A percentile compares a stretch with the other conserved stretches of the same genome.
Conservation (phyloP, 306 rosid genomes). For the Quercus mongolica region DNA sequence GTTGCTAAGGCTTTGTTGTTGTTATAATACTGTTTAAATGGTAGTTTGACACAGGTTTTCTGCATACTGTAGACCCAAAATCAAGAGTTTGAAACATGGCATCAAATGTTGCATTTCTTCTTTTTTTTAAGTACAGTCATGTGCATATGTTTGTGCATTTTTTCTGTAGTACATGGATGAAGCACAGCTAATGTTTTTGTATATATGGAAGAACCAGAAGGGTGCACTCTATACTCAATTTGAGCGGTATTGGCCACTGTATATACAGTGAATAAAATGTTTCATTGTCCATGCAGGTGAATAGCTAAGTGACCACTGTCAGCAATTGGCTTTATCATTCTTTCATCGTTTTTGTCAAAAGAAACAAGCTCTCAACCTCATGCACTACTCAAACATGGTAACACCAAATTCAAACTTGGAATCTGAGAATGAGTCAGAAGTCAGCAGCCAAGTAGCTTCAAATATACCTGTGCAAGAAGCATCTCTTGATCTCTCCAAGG, state of each 20-base stretch:
- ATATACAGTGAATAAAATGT: constrained; percentile 13
- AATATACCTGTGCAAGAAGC: constrained; percentile 36
- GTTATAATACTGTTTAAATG: background rate
- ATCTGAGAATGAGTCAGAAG: constrained; percentile 45
- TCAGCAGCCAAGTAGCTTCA: constrained; percentile 45
- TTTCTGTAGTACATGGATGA: background rate
- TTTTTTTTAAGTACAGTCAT: background rate
- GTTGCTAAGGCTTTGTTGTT: too few relatives aligned
- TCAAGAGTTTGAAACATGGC: background rate
- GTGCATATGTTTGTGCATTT: background rate
- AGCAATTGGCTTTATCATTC: constrained; percentile 18
- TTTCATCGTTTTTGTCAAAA: constrained; percentile 9
- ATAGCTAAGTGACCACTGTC: constrained; percentile 11
- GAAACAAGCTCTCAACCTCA: constrained; percentile 21
- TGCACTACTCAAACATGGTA: constrained; percentile 41
- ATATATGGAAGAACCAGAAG: background rate
- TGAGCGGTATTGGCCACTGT: background rate
- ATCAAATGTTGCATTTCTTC: background rate
- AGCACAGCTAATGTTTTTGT: background rate
- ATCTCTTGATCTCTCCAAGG: constrained; percentile 47
- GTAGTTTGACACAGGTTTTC: background rate
- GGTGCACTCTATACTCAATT: background rate
- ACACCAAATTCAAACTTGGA: constrained; percentile 58
- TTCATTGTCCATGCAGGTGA: constrained; percentile 31
- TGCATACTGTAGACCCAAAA: background rate